Base-by-base conservation (phyloP, 2,329 filamentous ascomycete genomes). In the Trichoderma brevicompactum region DNA sequence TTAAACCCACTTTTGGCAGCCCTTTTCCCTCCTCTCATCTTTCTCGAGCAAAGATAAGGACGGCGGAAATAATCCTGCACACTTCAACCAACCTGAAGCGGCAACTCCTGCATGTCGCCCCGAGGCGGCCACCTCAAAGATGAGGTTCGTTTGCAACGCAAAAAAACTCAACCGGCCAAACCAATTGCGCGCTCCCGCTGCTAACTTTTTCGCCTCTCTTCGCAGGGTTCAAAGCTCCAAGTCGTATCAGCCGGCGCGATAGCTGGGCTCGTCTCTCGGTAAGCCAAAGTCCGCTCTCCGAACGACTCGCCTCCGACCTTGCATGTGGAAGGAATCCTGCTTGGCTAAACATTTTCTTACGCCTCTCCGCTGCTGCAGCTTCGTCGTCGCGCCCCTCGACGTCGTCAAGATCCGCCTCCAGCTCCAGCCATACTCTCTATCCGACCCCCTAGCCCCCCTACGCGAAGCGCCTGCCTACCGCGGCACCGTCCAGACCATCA, bases 391-490 rank as follows among this genome's bases (percentile, higher is more conserved):
- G 17, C 95, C 95, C 61, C 90, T 99, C 70, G 95, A 99, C 78
- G 95, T 99, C 68, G 88, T 98, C 80, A 98, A 99, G 82, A 99
- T 99, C 79, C 92, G 95, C 53, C 89, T 98, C 52, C 95, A 99
- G 77, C 88, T 99, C 17, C 95, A 98, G 78, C 87, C 91, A 50
- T 91, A 96, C 80, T 93, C 92, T 55, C 86, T 92, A 67, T 90
- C 89, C 71, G 90, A 94, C 73, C 90, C 92, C 2, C 78, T 88
- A 9, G 84, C 87, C 52, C 82, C 89, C 49, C 82, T 86, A 68
- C 80, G 80, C 69, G 69, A 79, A 66, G 75, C 81, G 12, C 78
- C 75, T 61, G 81, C 80, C 52, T 92, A 94, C 80, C 92, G 89
- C 74, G 92, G 92, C 70, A 92, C 92, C 0, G 72, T 93, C 46